Evolutionary conservation across 768 basidiomycete genomes (phyloP), one percentile per base, ranked within the genome.

Genomic region (Tricholoma sp.): DNA sequence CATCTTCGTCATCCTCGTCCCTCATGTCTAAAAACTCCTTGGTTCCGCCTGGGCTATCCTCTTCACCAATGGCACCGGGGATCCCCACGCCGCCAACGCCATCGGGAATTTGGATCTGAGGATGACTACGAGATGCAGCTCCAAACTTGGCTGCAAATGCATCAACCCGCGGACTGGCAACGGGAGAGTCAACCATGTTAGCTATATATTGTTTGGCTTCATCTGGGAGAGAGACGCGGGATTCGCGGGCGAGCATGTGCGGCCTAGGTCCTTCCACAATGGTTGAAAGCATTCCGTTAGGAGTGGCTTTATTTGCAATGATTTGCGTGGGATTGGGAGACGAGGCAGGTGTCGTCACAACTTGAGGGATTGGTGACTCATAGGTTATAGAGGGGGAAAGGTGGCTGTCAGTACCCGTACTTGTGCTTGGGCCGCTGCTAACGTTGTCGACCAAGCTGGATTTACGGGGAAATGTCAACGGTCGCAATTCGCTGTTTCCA

Each of bases 141-240:
- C 58, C 49, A 47, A 66, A 63, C 54, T 65, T 64, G 3, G 71
- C 59, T 11, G 64, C 66, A 60, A 78, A 80, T 6, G 62, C 62
- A 52, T 78, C 74, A 9, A 70, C 67, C 44, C 70, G 68, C 6
- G 86, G 83, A 63, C 82, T 86, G 28, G 80, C 70, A 7, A 73
- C 65, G 2, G 88, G 85, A 4, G 83, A 85, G 55, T 89, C 88
- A 36, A 70, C 71, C 80, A 88, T 84, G 61, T 79, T 82, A 36
- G 82, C 77, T 55, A 89, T 85, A 63, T 89, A 91, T 49, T 80
- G 83, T 59, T 76, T 82, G 13, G 89, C 86, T 67, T 92, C 91
- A 54, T 91, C 88, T 1, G 90, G 87, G 36, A 91, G 75, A 33
- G 85, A 82, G 50, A 86, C 80, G 20, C 80, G 79, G 8, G 88